Evolutionary conservation across 352 stramenopile genomes (phyloP), one percentile per base, ranked within the genome.

Genomic region (Globisporangium spiculum): DNA sequence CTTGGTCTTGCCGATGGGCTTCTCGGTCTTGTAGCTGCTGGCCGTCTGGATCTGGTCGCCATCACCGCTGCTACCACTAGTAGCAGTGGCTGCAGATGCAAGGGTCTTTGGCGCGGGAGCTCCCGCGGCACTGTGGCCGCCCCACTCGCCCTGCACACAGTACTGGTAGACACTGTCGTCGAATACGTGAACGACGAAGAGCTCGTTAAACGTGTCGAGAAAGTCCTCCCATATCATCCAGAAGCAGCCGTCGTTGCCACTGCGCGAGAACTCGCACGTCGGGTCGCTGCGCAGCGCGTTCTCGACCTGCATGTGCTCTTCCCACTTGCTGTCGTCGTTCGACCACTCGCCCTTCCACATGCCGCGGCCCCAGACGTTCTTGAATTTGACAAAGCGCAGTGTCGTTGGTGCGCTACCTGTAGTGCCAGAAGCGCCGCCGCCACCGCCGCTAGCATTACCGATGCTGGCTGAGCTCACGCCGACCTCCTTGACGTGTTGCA

Each of bases 311-410:
- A 88, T 67, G 67, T 94, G 75, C 41, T 94, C 86, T 66, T 94
- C 86, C 86, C 86, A 94, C 69, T 93, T 93, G 66, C 77, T 90
- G 69, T 92, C 84, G 66, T 92, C 84, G 62, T 92, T 90, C 22
- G 78, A 88, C 86, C 86, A 94, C 67, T 93, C 86, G 60, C 86
- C 86, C 36, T 90, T 90, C 86, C 84, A 94, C 75, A 87, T 87
- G 12, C 84, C 86, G 8, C 83, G 77, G 0, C 80, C 82, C 84
- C 84, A 94, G n/a, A 92, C 82, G 4, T 89, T 93, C 65, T 89
- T 88, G 50, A 94, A 76, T 66, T 94, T 94, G 32, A 92, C 81
- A 30, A 94, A 92, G 4, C 82, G 85, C 16, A 94, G 65, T 6
- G 75, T 60, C 4, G 76, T 72, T 14, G 68, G 27, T 0, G 60